phyloP scores from a whole-genome alignment of 306 rosid species.

The Sicyos edulis region DNA sequence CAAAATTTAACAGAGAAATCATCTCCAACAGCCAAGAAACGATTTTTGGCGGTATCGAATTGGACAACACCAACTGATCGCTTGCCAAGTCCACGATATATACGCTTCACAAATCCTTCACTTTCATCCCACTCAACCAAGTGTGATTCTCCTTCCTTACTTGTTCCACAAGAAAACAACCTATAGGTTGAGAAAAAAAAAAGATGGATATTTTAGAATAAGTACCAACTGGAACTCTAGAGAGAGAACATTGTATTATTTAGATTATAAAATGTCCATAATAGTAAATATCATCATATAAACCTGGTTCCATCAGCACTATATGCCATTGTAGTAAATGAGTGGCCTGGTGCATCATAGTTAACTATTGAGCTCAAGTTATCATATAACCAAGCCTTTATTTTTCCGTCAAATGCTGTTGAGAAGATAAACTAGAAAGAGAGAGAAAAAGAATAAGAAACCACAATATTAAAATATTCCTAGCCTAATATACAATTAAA shows the following conservation, averaged over 20 bases:
- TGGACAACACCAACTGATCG: slow-evolving; percentile 84
- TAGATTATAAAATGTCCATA: slow-evolving; percentile 6
- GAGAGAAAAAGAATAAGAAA: slow-evolving; percentile 5
- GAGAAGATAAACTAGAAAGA: slow-evolving; percentile 83
- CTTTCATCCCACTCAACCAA: slow-evolving; percentile 99
- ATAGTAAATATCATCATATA: slow-evolving; percentile 17
- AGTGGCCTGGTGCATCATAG: slow-evolving; percentile 96
- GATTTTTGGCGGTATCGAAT: slow-evolving; percentile 94
- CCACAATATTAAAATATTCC: background rate
- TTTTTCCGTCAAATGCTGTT: slow-evolving; percentile 96
- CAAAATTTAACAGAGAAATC: slow-evolving; percentile 77
- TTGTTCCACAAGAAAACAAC: slow-evolving; percentile 94
- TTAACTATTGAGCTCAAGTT: slow-evolving; percentile 93
- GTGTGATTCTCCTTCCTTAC: slow-evolving; percentile 93
- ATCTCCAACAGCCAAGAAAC: slow-evolving; percentile 93
- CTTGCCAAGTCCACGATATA: slow-evolving; percentile 84
- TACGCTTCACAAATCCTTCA: slow-evolving; percentile 93
- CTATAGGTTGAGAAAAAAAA: slow-evolving; percentile 37
- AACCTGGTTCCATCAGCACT: slow-evolving; percentile 97
- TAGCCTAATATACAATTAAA: background rate
- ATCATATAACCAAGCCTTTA: slow-evolving; percentile 99
- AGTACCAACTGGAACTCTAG: background rate
- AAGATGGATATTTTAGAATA: slow-evolving; percentile 7
- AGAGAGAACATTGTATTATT: background rate
- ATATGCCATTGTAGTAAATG: slow-evolving; percentile 87